Conservation (phyloP, 495 filamentous ascomycete genomes). For the Astrothelium macrocarpum region DNA sequence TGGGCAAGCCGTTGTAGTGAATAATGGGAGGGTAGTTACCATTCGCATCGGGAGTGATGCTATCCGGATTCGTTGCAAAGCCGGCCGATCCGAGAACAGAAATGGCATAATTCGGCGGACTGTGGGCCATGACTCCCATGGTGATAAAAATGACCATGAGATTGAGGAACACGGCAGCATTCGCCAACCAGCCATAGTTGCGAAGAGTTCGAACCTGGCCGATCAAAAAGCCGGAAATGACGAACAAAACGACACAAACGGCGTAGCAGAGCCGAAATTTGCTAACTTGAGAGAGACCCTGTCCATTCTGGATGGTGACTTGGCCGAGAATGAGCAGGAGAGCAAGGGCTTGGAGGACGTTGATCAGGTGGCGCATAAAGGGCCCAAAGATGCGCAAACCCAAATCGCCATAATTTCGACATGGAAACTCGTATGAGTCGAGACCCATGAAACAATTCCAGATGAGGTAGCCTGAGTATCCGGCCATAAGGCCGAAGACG, state of each 20-base stretch:
- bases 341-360: slow-evolving; percentile 41
- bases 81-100: slow-evolving; percentile 37
- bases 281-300: slow-evolving; percentile 50
- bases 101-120: slow-evolving; percentile 36
- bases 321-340: slow-evolving; percentile 43
- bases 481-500: slow-evolving; percentile 38
- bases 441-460: slow-evolving; percentile 49
- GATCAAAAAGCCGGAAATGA: slow-evolving; percentile 36
- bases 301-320: slow-evolving; percentile 46
- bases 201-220: slow-evolving; percentile 42
- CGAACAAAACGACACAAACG: slow-evolving; percentile 40
- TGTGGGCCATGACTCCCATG: slow-evolving; percentile 45
- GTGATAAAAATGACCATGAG: slow-evolving; percentile 42
- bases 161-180: slow-evolving; percentile 47
- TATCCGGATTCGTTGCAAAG: slow-evolving; percentile 20
- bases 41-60: slow-evolving; percentile 16
- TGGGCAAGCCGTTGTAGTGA: slow-evolving; percentile 26
- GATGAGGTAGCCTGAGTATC: slow-evolving; percentile 44
- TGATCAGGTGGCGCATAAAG: slow-evolving; percentile 41
- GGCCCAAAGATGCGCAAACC: slow-evolving; percentile 46
- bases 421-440: slow-evolving; percentile 41
- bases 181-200: slow-evolving; percentile 46
- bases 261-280: slow-evolving; percentile 45
- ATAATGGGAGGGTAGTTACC: slow-evolving; percentile 30
- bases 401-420: slow-evolving; percentile 47